Conservation (phyloP, 768 basidiomycete species). For the Macrolepiota albuminosa region DNA sequence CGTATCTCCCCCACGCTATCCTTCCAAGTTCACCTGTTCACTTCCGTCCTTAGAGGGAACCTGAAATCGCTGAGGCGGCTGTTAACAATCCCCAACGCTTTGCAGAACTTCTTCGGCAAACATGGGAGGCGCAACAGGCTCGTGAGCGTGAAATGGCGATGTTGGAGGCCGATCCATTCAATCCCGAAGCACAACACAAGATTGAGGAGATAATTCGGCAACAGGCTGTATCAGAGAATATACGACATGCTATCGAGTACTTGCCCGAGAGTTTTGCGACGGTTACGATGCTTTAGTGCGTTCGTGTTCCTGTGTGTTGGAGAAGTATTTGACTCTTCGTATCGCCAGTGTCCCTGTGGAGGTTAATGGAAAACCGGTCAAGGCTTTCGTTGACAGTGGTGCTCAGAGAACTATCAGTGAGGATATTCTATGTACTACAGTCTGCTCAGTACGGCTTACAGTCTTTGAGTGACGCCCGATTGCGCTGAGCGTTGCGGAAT, state of each 20-base stretch:
- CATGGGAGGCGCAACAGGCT: constrained; percentile 50
- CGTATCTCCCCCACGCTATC: constrained; percentile 17
- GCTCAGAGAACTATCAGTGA: constrained; percentile 95
- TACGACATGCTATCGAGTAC: constrained; percentile 92
- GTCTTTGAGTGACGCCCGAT: constrained; percentile 74
- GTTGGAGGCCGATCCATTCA: constrained; percentile 85
- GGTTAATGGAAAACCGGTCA: constrained; percentile 85
- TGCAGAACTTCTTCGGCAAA: constrained; percentile 63
- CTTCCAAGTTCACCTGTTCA: not conserved
- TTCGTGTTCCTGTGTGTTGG: constrained; percentile 13
- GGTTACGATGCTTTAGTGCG: constrained; percentile 96
- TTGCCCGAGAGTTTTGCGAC: constrained; percentile 90
- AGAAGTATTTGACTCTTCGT: not conserved
- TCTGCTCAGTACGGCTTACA: not conserved
- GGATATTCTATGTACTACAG: constrained; percentile 21
- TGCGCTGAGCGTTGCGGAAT: constrained; percentile 90
- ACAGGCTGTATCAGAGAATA: constrained; percentile 86
- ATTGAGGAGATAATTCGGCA: constrained; percentile 94
- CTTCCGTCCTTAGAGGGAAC: constrained; percentile 53
- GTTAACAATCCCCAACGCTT: constrained; percentile 67
- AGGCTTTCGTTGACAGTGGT: constrained; percentile 97
- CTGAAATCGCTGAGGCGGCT: constrained; percentile 76
- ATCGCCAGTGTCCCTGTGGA: constrained; percentile 74
- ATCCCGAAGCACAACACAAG: constrained; percentile 85
- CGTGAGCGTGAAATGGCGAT: constrained; percentile 57